Conservation (phyloP, 2,329 filamentous ascomycete genomes). For the Venturiaceae sp. region DNA sequence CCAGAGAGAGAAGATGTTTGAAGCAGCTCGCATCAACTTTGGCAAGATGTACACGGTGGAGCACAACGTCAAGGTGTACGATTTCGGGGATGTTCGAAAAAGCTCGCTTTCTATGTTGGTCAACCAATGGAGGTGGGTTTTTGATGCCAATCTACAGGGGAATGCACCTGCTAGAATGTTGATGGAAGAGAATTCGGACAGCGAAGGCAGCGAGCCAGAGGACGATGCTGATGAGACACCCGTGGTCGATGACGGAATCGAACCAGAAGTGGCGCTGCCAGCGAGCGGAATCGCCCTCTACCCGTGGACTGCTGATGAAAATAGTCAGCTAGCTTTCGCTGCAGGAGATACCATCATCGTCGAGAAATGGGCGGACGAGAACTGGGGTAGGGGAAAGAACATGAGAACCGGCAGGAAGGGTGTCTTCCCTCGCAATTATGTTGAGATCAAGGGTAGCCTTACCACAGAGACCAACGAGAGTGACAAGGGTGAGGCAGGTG, state of each 20-base stretch:
- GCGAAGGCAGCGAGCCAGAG: too few species aligned
- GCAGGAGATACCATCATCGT: background rate
- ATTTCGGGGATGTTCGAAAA: slow-evolving; percentile 15
- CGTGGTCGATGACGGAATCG: too few species aligned
- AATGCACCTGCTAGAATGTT: too few species aligned
- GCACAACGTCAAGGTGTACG: slow-evolving; percentile 18
- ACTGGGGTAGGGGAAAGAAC: background rate
- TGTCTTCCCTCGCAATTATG: background rate
- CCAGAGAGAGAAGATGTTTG: slow-evolving; percentile 10
- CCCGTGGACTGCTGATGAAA: background rate
- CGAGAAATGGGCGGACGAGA: background rate
- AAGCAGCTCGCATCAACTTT: slow-evolving; percentile 16
- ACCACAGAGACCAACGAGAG: too few species aligned
- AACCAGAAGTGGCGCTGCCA: background rate
- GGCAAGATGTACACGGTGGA: slow-evolving; percentile 18
- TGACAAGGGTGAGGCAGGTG: too few species aligned
- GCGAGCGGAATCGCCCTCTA: background rate
- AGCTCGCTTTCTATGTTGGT: background rate
- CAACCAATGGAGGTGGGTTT: background rate
- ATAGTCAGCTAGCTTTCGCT: background rate
- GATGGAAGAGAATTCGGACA: too few species aligned
- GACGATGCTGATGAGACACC: too few species aligned
- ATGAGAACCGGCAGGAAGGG: background rate
- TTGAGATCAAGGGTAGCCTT: too few species aligned
- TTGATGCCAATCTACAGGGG: too few species aligned